Evolutionary conservation across 2,329 filamentous ascomycete genomes (phyloP).

Genomic region (Neopestalotiopsis sp.): DNA sequence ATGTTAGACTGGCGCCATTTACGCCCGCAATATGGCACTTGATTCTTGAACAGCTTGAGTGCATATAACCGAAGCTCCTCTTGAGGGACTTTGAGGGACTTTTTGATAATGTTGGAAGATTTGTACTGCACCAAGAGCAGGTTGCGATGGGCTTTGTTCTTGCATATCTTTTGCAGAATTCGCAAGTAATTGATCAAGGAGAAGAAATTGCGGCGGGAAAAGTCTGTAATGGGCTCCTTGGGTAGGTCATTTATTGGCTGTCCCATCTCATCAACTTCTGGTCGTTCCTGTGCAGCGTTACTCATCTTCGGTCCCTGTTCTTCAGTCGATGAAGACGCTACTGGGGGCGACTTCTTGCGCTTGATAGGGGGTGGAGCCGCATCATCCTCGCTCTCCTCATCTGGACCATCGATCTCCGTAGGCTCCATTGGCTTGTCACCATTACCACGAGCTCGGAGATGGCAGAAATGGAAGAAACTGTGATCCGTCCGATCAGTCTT

Average conservation of each 20-base stretch:
- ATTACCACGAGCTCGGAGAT: conserved; percentile 43
- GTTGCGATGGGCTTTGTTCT: conserved; percentile 93
- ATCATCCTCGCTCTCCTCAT: conserved; percentile 72
- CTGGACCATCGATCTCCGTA: conserved; percentile 40
- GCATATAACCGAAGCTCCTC: conserved; percentile 89
- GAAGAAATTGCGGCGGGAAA: conserved; percentile 94
- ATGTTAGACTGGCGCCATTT: conserved; percentile 99
- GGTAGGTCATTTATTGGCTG: conserved; percentile 77
- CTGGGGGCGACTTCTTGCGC: conserved; percentile 55
- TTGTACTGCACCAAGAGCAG: conserved; percentile 95
- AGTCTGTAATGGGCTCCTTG: conserved; percentile 80
- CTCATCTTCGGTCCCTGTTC: conserved; percentile 37
- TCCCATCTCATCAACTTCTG: conserved; percentile 85
- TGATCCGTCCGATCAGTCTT: conserved; percentile 82
- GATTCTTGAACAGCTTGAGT: conserved; percentile 97
- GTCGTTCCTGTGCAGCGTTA: conserved; percentile 45
- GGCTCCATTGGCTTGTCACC: conserved; percentile 34
- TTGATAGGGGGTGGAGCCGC: conserved; percentile 85
- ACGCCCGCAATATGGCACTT: conserved; percentile 95
- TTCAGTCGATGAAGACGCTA: conserved; percentile 32
- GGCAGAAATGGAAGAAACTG: conserved; percentile 92
- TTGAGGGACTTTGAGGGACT: conserved; percentile 89
- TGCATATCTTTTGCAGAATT: conserved; percentile 96
- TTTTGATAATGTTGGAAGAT: conserved; percentile 88
- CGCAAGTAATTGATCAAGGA: conserved; percentile 93